Base-by-base conservation (phyloP, 306 rosid genomes). In the Cyamopsis tetragonoloba region DNA sequence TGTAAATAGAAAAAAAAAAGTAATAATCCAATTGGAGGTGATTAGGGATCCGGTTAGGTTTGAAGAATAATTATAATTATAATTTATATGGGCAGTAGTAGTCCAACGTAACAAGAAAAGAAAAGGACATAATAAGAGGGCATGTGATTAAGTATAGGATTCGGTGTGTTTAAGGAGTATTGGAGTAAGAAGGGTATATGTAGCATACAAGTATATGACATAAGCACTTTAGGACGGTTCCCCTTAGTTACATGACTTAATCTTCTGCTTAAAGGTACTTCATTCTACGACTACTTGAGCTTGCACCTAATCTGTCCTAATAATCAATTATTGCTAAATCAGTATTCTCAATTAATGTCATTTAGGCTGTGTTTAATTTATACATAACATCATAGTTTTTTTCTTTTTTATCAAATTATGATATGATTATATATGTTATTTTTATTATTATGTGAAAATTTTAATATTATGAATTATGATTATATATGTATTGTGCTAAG, bases 51-150 rank as follows among this genome's bases (percentile, higher is more conserved):
- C 75, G 9, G 72, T 49, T 66, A 81, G 51, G 75, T 75, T 80
- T 82, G 70, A 79, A 85, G 78, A 73, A 84, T 11, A n/a, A 5
- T 19, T 18, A 51, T 14, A 57, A 57, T 19, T 13, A 20, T 39
- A 10, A 3, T 15, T 5, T 46, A 20, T 30, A 28, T 44, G 22
- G 5, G 30, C 28, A 15, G 22, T 47, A 55, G 62, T 10, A 58
- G 20, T 70, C 81, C 71, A 80, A 72, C n/a, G n/a, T n/a, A n/a
- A n/a, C 71, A 76, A 70, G 79, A 61, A 82, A 84, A 78, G 81
- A 73, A 75, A 82, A 61, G 80, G 82, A 64, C 60, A 72, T 35
- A n/a, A n/a, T n/a, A n/a, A n/a, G 34, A 68, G 84, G 65, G 74
- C 71, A 66, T 59, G 79, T 71, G 80, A 75, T 72, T 74, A 77